Evolutionary conservation across 495 filamentous ascomycete species (phyloP).

Genomic region (Alectoria sarmentosa): DNA sequence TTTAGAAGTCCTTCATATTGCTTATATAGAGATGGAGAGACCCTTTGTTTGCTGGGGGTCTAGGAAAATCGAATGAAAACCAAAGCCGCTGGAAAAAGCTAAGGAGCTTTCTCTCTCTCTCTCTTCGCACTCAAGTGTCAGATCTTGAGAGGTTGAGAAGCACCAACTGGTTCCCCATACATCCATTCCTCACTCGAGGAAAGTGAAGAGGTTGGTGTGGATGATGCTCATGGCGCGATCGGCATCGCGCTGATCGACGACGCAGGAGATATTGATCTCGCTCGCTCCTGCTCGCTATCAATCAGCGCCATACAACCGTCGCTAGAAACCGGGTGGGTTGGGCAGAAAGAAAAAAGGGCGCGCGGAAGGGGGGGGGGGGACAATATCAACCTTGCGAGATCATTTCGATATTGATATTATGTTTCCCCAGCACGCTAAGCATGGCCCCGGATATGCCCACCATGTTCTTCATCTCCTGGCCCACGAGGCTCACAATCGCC

Average conservation of each 20-base stretch:
- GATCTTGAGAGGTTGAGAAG: background rate
- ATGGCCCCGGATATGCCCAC: conserved; percentile 79
- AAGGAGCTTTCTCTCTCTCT: no score
- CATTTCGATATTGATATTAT: conserved; percentile 25
- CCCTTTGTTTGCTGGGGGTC: no score
- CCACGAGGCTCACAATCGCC: conserved; percentile 69
- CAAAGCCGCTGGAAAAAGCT: no score
- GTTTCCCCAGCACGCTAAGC: conserved; percentile 69
- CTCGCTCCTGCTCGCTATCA: conserved; percentile 59
- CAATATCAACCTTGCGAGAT: conserved; percentile 21
- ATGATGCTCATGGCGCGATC: conserved; percentile 87
- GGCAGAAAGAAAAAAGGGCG: no score
- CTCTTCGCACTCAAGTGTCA: background rate
- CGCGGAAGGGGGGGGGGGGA: background rate
- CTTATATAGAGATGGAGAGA: no score
- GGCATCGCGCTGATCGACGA: conserved; percentile 82
- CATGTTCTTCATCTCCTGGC: conserved; percentile 96
- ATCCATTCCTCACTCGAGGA: conserved; percentile 25
- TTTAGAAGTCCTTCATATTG: no score
- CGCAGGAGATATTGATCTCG: conserved; percentile 98
- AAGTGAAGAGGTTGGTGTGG: conserved; percentile 79
- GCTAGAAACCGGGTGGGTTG: no score
- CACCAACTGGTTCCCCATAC: background rate
- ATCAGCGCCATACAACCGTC: background rate
- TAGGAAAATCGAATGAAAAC: no score